phyloP scores from a whole-genome alignment of 495 filamentous ascomycete species.

The Trypethelium eluteriae region DNA sequence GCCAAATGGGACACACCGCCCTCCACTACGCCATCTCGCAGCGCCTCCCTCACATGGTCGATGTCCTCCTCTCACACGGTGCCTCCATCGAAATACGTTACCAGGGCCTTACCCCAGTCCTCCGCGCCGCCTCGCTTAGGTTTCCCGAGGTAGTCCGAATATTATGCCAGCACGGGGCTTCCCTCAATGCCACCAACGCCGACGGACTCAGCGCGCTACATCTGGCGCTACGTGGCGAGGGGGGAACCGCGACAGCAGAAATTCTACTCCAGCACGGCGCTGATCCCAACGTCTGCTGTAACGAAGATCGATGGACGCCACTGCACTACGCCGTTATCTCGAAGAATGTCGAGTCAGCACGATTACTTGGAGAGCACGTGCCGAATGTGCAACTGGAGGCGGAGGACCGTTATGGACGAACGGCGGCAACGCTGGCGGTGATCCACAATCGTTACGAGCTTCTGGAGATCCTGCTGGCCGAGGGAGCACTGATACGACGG shows the following conservation, averaged over 20 bases:
- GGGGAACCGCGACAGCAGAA: slow-evolving; percentile 18
- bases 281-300: slow-evolving; percentile 13
- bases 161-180: slow-evolving; percentile 17
- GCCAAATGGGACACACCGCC: neutral
- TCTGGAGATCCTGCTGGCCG: slow-evolving; percentile 15
- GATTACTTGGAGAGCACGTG: slow-evolving; percentile 15
- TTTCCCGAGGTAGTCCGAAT: slow-evolving; percentile 2
- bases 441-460: slow-evolving; percentile 21
- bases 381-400: slow-evolving; percentile 13
- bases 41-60: neutral
- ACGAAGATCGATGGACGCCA: slow-evolving; percentile 16
- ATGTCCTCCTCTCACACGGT: neutral
- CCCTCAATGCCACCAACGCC: slow-evolving; percentile 17
- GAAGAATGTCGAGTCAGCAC: slow-evolving; percentile 8
- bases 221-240: slow-evolving; percentile 20
- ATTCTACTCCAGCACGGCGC: slow-evolving; percentile 21
- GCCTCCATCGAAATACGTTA: slow-evolving; percentile 9
- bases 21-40: slow-evolving; percentile 2
- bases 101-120: slow-evolving; percentile 20
- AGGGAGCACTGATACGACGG: slow-evolving; percentile 10
- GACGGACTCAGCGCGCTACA: slow-evolving; percentile 25
- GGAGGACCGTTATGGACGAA: slow-evolving; percentile 15
- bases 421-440: slow-evolving; percentile 20
- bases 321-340: slow-evolving; percentile 20
- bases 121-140: slow-evolving; percentile 20